These are phyloP conservation scores for Delphinella strobiligena DNA, from an alignment of 2,329 filamentous ascomycete species.

Conservation along the genomic window DNA sequence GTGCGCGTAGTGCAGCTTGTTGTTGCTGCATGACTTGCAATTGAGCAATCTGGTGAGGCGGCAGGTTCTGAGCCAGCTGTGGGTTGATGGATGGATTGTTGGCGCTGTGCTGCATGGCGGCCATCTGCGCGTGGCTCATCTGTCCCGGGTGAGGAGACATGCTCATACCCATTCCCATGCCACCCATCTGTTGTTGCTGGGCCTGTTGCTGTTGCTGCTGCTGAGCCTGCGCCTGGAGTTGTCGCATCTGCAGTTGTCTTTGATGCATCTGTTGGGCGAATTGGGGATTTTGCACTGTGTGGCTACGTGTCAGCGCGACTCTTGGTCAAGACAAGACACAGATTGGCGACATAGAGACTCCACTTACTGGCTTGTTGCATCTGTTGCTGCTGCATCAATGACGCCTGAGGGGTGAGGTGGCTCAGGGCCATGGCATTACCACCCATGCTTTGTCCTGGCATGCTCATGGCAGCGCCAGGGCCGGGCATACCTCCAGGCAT, in stretches of 20 bases:
- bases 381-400: slow-evolving; percentile 35
- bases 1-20: slow-evolving; percentile 14
- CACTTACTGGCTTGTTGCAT: slow-evolving; percentile 21
- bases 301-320: no score
- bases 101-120: slow-evolving; percentile 6
- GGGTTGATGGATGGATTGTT: background rate
- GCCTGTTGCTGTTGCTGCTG: slow-evolving; percentile 23
- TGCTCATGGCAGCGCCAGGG: slow-evolving; percentile 20
- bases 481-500: slow-evolving; percentile 27
- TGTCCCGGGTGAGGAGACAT: slow-evolving; percentile 44
- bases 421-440: slow-evolving; percentile 57
- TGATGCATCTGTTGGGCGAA: slow-evolving; percentile 18
- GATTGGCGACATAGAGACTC: no score
- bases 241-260: slow-evolving; percentile 26
- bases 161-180: slow-evolving; percentile 40
- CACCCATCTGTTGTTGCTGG: slow-evolving; percentile 18
- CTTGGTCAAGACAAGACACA: no score
- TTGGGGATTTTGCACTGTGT: no score
- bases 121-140: slow-evolving; percentile 15
- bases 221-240: slow-evolving; percentile 23
- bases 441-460: slow-evolving; percentile 32
- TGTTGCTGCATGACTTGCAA: slow-evolving; percentile 23
- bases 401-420: slow-evolving; percentile 54
- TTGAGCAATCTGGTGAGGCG: slow-evolving; percentile 11
- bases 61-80: slow-evolving; percentile 4